Base-by-base conservation (phyloP, 108 stramenopile genomes). In the Conticribra weissflogii region DNA sequence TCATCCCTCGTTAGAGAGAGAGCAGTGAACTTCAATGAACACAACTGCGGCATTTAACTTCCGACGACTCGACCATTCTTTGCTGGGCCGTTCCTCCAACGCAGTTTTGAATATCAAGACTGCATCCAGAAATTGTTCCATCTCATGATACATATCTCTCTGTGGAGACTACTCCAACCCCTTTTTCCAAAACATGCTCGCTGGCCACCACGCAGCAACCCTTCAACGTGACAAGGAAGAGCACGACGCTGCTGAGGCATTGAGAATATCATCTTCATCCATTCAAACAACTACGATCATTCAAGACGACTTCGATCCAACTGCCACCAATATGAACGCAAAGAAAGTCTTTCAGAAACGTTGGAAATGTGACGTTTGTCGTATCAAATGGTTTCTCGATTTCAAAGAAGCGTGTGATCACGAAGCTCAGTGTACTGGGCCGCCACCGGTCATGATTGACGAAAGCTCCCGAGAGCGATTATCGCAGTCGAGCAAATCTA, bases 351-450 rank as follows among this genome's bases (percentile, higher is more conserved):
- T 63, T 15, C 73, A 78, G 63, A 62, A 75, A 58, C 54, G 65
- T 55, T 93, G 89, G 89, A 45, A 68, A 3, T 93, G 92, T 56
- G 92, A 93, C 68, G 70, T 90, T 15, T 93, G 92, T 67, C 56
- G 78, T 28, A 53, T 63, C 15, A 65, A 57, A 14, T 63, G 63
- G 41, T 93, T 90, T 64, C 60, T 75, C 0, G 65, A 77, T 58
- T 86, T 79, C 66, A 61, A 87, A 19, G 86, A 87, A 58, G 89
- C 89, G 3, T 81, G 78, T 56, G 62, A 22, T 22, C 92, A 93
- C 57, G 92, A 93, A 81, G 66, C 76, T 16, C 15, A 56, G 87
- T 60, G 68, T 34, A 14, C 52, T 61, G 53, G 15, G 53, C 1
- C 44, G 2, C 28, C n/a, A 48, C 50, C 1, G 47, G n/a, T n/a